A percentile compares a stretch with the other conserved stretches of the same genome.
These are phyloP conservation scores for Mesotaenium endlicherianum DNA, from an alignment of 139 green algal species.

Conservation along the genomic window DNA sequence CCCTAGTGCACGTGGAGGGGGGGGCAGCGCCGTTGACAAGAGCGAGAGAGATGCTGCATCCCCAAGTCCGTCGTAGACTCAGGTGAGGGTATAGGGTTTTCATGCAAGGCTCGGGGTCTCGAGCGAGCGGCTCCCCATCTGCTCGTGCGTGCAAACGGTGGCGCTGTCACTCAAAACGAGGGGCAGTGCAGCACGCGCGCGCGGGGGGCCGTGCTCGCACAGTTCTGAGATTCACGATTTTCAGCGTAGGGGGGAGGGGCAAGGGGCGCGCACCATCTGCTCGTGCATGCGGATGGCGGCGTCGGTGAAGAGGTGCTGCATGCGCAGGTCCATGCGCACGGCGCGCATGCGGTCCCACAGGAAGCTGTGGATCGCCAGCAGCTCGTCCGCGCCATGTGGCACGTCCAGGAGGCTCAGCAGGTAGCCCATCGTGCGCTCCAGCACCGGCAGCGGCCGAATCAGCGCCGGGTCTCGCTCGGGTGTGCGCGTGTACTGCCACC, in stretches of 20 bases:
- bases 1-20: no score
- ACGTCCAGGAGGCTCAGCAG: slow-evolving; percentile 68
- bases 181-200: no score
- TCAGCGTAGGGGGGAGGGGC: not conserved
- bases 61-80: no score
- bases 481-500: slow-evolving; percentile 70
- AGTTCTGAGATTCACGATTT: no score
- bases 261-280: slow-evolving; percentile 49
- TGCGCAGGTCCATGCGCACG: slow-evolving; percentile 72
- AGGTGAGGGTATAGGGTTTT: no score
- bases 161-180: no score
- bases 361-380: slow-evolving; percentile 72
- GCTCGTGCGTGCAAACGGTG: no score
- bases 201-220: no score
- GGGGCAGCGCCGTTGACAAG: no score
- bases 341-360: slow-evolving; percentile 84
- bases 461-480: slow-evolving; percentile 48
- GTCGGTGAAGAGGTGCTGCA: slow-evolving; percentile 63
- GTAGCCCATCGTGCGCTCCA: slow-evolving; percentile 71
- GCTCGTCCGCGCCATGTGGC: slow-evolving; percentile 25
- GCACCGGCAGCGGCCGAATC: slow-evolving; percentile 70
- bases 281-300: slow-evolving; percentile 47
- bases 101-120: no score
- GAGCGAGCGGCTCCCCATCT: no score
- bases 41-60: no score